Evolutionary conservation across 164 flowering plant species (phyloP), one percentile per base, ranked within the genome.

Genomic region (Tinospora cordifolia): DNA sequence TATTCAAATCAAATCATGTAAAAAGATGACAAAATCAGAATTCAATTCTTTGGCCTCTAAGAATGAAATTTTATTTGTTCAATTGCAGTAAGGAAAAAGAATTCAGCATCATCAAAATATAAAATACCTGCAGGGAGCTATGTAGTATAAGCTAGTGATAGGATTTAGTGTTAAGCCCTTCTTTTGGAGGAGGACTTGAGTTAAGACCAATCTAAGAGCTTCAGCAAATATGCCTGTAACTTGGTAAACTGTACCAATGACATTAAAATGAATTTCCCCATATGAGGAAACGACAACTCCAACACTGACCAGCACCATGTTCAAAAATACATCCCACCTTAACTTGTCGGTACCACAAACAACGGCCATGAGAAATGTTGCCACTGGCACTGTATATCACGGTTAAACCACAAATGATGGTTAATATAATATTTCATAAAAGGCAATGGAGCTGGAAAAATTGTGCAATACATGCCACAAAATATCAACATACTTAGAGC

Each of bases 171-270:
- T 80, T 86, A 94, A 84, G 77, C 99, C 99, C 83, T 89, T 94
- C 87, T 92, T 92, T 66, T 94, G 99, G 34, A 94, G 90, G 44
- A 94, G 97, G 75, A 94, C 99, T 80, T 94, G 99, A 71, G 99
- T 94, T 68, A 94, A 79, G 75, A 94, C 99, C 80, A 94, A 86
- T 81, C 99, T 85, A 75, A 94, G 93, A 81, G 99, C 97, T 83
- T 94, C 99, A 21, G 99, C 99, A 81, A 94, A 81, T 75, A 94
- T 94, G 75, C 99, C 99, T 5, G 97, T 92, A 54, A 90, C 96
- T 85, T 94, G 99, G 82, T 90, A 94, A 69, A 83, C 81, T 75
- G 99, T 94, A 75, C 99, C 99, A 51, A 94, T 78, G 71, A 92
- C 80, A 78, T 94, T 94, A 82, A 94, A 94, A 81, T 94, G 91